Base-by-base conservation (phyloP, 345 rosid species). In the Fremontodendron californicum region DNA sequence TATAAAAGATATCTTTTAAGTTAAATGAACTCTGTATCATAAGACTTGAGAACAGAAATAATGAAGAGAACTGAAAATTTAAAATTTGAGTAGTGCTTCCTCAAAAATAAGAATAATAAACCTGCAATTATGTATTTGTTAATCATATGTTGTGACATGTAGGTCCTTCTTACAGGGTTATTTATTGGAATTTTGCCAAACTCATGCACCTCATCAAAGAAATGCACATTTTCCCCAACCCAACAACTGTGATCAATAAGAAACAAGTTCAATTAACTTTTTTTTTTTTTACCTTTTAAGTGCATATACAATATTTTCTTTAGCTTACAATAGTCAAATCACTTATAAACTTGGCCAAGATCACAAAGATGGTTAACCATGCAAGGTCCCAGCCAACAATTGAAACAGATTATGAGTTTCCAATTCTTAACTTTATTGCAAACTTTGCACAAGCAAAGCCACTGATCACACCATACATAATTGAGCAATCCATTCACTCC, bases 191-290 rank as follows among this genome's bases (percentile, higher is more conserved):
- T 91, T 87, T 91, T 94, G 29, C 86, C 83, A 84, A 80, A 93
- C 78, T 91, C 98, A 61, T 85, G 87, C 67, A 94, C 94, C 81
- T 94, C 97, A 21, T 87, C 92, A 67, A 86, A 92, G 88, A 92
- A 94, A 90, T 94, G 96, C 74, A 94, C 83, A n/a, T 92, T 91
- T 88, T 92, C 98, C 77, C 97, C 97, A 45, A 97, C 98, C 68
- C 88, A 88, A 79, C 93, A 94, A 79, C 98, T 94, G 86, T 77
- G 78, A 82, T 73, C 58, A 77, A 80, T 73, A 78, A 35, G 67
- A 75, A 51, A 77, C 25, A 25, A 77, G 42, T 48, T 35, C 31
- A 3, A 5, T 54, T 54, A 18, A n/a, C 8, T 23, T 31, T 0
- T 45, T 43, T 33, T 48, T 48, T 29, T 58, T 9, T n/a, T n/a